Percentiles rank a stretch among this genome's conserved stretches.
phyloP scores from a whole-genome alignment of 345 rosid genomes.

The Aegle marmelos region DNA sequence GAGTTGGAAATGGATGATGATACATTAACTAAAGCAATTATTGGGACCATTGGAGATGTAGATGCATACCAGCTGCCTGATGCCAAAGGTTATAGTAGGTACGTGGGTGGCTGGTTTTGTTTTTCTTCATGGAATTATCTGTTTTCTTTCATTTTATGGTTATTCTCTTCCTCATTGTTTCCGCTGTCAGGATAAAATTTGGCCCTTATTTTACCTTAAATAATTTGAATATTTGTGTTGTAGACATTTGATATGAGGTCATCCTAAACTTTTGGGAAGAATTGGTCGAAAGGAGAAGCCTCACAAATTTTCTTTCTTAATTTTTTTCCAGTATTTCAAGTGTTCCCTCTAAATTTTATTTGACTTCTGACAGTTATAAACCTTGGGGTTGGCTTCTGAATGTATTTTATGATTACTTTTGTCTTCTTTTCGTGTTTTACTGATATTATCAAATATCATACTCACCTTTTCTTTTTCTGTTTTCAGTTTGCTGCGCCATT shows the following conservation, averaged over 20 bases:
- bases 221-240: background rate
- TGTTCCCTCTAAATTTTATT: background rate
- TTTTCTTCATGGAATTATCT: background rate
- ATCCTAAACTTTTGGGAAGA: background rate
- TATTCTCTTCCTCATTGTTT: background rate
- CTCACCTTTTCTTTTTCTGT: conserved; percentile 1
- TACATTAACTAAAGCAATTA: conserved; percentile 83
- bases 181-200: background rate
- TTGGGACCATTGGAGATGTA: conserved; percentile 93
- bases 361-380: background rate
- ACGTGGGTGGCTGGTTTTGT: conserved; percentile 13
- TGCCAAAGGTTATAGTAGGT: conserved; percentile 99
- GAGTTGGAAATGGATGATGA: conserved; percentile 81
- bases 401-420: background rate
- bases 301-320: background rate
- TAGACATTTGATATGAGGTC: background rate
- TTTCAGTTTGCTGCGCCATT: conserved; percentile 57
- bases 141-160: background rate
- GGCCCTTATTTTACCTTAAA: background rate
- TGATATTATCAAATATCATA: background rate
- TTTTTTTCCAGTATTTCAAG: background rate
- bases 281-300: background rate
- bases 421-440: background rate
- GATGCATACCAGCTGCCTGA: conserved; percentile 96
- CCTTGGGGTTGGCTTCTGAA: background rate